Evolutionary conservation across 2,329 filamentous ascomycete species (phyloP).

Genomic region (Fusarium dlaminii): DNA sequence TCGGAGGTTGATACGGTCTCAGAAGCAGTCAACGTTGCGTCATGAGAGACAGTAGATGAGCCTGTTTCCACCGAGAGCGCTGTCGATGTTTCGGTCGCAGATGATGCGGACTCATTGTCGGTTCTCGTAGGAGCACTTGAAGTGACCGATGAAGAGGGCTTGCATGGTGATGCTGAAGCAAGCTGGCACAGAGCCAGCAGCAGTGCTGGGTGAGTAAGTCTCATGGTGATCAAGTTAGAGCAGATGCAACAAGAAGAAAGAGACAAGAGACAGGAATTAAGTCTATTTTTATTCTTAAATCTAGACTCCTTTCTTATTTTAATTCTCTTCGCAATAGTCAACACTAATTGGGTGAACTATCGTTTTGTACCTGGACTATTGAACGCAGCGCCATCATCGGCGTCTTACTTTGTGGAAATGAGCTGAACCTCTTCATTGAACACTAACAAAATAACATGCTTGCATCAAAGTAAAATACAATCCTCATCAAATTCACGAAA

Average conservation of each 20-base stretch:
- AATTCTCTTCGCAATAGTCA: not conserved
- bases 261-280: not conserved
- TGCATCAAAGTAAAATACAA: not conserved
- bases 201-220: not conserved
- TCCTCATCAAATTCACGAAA: constrained; percentile 46
- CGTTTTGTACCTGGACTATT: not conserved
- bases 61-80: not conserved
- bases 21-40: not conserved
- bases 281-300: not conserved
- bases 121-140: not conserved
- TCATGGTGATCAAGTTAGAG: not conserved
- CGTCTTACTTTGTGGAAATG: not conserved
- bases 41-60: not conserved
- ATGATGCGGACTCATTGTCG: not conserved
- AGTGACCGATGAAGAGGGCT: not conserved
- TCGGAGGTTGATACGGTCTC: not conserved
- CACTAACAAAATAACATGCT: not conserved
- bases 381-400: not conserved
- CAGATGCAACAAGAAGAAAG: not conserved
- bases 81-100: no score
- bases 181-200: not conserved
- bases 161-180: not conserved
- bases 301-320: not conserved
- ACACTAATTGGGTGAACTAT: not conserved
- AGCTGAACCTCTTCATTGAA: not conserved